A percentile compares a stretch with the other conserved stretches of the same genome.
Evolutionary conservation across 2,329 filamentous ascomycete genomes (phyloP).

Genomic region (Cytospora piceae): DNA sequence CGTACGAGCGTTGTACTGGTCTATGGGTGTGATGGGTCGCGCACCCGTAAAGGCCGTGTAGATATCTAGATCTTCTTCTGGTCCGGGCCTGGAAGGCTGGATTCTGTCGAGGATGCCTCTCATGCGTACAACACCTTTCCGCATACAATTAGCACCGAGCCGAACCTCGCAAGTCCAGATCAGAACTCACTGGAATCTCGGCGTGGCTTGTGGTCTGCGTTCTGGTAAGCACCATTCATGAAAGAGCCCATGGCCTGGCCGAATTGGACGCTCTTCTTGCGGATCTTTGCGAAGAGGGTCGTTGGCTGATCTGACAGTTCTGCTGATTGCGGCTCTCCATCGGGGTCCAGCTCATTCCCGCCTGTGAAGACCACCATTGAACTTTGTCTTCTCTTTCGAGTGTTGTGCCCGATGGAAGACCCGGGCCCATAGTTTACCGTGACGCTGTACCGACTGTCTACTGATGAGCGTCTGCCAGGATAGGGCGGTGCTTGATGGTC

Average conservation of each 20-base stretch:
- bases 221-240: slow-evolving; percentile 27
- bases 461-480: background rate
- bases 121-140: background rate
- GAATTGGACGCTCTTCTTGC: slow-evolving; percentile 22
- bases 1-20: slow-evolving; percentile 8
- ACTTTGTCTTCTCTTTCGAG: background rate
- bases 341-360: slow-evolving; percentile 2
- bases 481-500: background rate
- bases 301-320: background rate
- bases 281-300: slow-evolving; percentile 13
- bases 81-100: slow-evolving; percentile 11
- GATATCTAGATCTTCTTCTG: slow-evolving; percentile 11
- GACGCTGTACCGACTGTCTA: background rate
- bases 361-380: background rate
- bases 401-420: background rate
- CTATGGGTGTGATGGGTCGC: slow-evolving; percentile 9
- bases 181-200: slow-evolving; percentile 20
- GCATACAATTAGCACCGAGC: slow-evolving; percentile 10
- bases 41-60: slow-evolving; percentile 29
- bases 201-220: slow-evolving; percentile 25
- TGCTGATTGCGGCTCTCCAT: background rate
- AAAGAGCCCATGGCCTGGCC: slow-evolving; percentile 19
- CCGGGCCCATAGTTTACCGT: background rate
- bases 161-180: slow-evolving; percentile 54
- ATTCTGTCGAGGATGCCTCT: slow-evolving; percentile 22